A percentile compares a stretch with the other conserved stretches of the same genome.
phyloP scores from a whole-genome alignment of 257 asterid genomes.

The Solanum pinnatisectum region DNA sequence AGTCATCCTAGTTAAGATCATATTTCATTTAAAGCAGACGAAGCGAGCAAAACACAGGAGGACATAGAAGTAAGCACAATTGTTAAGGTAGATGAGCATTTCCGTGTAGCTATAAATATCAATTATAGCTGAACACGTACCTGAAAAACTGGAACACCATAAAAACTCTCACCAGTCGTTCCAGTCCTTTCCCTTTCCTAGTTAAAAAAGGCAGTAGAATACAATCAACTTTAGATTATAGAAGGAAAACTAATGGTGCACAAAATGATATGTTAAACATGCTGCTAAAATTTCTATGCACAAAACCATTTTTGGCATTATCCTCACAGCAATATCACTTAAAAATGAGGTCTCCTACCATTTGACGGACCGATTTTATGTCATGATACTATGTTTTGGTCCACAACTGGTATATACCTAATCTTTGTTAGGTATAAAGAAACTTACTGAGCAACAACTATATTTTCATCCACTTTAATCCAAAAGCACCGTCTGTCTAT shows the following conservation, averaged over 20 bases:
- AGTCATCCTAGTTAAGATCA: neutral
- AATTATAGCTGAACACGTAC: constrained; percentile 13
- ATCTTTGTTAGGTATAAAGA: neutral
- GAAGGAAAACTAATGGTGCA: neutral
- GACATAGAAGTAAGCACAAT: neutral
- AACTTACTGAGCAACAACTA: neutral
- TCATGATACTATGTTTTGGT: neutral
- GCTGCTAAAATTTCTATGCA: neutral
- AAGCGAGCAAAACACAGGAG: neutral
- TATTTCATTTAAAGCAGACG: neutral
- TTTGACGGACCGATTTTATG: neutral
- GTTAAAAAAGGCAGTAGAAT: constrained; percentile 3
- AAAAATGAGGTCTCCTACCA: neutral
- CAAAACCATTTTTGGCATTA: neutral
- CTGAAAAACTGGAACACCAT: constrained; percentile 96
- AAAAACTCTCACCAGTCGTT: constrained; percentile 43
- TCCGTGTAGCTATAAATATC: neutral
- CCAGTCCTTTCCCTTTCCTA: constrained; percentile 62
- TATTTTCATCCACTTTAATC: neutral
- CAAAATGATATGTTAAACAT: neutral
- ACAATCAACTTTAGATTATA: neutral
- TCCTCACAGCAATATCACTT: neutral
- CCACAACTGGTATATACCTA: neutral
- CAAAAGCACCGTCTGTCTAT: neutral
- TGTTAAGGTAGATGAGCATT: neutral